Conservation (phyloP, 192 early-diverging fungal species). For the Helicostylum pulchrum region DNA sequence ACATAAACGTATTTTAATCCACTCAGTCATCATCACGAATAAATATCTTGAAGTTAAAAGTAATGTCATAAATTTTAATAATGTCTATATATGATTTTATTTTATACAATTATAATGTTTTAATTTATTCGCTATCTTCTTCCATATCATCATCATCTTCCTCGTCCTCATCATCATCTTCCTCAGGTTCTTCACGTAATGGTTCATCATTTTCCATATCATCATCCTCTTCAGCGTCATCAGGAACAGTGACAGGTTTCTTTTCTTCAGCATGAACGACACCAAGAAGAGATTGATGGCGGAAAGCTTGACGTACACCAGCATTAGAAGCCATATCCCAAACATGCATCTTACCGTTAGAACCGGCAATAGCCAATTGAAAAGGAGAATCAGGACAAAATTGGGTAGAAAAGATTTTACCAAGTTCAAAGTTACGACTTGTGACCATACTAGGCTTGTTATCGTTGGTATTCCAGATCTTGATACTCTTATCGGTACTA, state of each 20-base stretch:
- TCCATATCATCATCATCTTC: too few relatives aligned
- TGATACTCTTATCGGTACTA: conserved; percentile 84
- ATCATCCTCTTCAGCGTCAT: conserved; percentile 45
- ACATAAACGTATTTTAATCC: too few relatives aligned
- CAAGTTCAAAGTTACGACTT: conserved; percentile 79
- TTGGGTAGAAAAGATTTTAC: conserved; percentile 77
- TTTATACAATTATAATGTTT: too few relatives aligned
- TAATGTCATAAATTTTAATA: too few relatives aligned
- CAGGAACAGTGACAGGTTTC: conserved; percentile 44
- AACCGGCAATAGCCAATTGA: conserved; percentile 84
- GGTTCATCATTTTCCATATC: conserved; percentile 39
- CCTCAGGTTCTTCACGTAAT: conserved; percentile 39
- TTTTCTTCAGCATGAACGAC: conserved; percentile 39
- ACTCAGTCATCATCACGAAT: too few relatives aligned
- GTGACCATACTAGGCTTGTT: conserved; percentile 78
- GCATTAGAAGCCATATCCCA: conserved; percentile 92
- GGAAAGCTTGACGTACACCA: conserved; percentile 70
- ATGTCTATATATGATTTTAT: too few relatives aligned
- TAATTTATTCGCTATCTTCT: too few relatives aligned
- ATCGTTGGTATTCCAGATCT: conserved; percentile 88
- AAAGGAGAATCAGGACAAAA: conserved; percentile 95
- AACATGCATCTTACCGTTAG: conserved; percentile 83
- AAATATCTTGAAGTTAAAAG: too few relatives aligned
- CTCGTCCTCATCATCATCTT: conserved; percentile 33
- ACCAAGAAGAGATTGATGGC: conserved; percentile 15